phyloP scores from a whole-genome alignment of 352 stramenopile species.

The Phytophthora sansomeana region DNA sequence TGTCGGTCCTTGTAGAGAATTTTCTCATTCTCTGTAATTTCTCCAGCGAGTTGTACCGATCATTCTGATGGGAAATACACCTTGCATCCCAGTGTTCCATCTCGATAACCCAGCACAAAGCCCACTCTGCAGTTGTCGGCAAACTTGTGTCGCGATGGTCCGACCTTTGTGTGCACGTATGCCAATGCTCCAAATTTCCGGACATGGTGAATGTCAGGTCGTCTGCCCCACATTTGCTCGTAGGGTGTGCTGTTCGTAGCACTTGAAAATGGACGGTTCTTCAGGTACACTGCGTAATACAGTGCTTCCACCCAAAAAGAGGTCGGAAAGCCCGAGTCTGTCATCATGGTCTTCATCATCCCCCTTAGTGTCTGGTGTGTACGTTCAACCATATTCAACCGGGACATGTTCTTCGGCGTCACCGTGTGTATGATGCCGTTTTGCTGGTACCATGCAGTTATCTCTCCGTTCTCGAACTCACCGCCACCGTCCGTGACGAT shows the following conservation, averaged over 20 bases:
- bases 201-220: constrained; percentile 6
- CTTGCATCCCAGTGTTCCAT: constrained; percentile 2
- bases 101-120: constrained; percentile 3
- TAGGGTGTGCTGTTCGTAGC: neutral
- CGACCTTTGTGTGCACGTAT: neutral
- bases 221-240: neutral
- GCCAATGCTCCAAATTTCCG: neutral
- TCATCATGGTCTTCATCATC: constrained; percentile 15
- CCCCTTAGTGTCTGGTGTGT: neutral
- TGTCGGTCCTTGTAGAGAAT: constrained; percentile 8
- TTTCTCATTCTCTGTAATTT: constrained; percentile 5
- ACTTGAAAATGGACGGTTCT: neutral
- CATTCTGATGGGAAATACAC: constrained; percentile 6
- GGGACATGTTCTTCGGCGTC: neutral
- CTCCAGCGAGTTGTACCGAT: neutral
- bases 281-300: neutral
- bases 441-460: neutral
- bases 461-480: neutral
- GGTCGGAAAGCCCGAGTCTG: neutral
- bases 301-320: neutral
- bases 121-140: neutral
- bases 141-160: neutral
- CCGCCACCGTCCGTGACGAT: neutral
- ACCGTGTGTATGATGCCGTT: neutral
- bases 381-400: neutral